phyloP scores from a whole-genome alignment of 306 rosid species.

The Clitoria ternatea region DNA sequence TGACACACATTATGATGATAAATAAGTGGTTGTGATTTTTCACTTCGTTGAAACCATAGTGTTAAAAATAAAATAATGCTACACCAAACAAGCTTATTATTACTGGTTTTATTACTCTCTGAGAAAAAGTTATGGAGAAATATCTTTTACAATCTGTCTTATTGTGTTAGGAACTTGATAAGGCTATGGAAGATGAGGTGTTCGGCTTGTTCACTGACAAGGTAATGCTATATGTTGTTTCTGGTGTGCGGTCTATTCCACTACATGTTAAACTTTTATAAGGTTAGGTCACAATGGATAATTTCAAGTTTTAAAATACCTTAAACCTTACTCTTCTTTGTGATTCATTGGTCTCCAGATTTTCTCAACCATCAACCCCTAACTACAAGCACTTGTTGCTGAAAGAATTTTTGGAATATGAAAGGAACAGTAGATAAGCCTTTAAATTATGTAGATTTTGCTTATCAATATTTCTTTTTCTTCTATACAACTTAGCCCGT shows the following conservation, averaged over 20 bases:
- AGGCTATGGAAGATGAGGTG: slow-evolving; percentile 63
- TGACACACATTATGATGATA: no score
- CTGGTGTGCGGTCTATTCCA: neutral
- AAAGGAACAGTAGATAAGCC: slow-evolving; percentile 3
- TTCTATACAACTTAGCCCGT: slow-evolving; percentile 11
- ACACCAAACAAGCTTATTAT: no score
- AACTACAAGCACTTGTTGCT: slow-evolving; percentile 5
- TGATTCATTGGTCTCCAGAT: slow-evolving; percentile 40
- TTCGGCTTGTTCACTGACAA: slow-evolving; percentile 57
- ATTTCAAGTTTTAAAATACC: neutral
- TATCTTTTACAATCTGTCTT: slow-evolving; percentile 20
- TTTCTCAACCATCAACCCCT: slow-evolving; percentile 49
- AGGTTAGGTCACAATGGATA: slow-evolving; percentile 14
- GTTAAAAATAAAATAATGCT: no score
- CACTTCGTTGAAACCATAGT: no score
- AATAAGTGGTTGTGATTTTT: no score
- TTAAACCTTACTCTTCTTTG: neutral
- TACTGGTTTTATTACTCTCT: neutral
- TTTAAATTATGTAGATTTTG: slow-evolving; percentile 12
- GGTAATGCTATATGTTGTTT: slow-evolving; percentile 40
- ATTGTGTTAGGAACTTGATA: slow-evolving; percentile 66
- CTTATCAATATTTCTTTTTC: neutral
- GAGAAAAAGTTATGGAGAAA: neutral
- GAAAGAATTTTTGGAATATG: slow-evolving; percentile 8
- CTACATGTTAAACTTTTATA: neutral